Base-by-base conservation (phyloP, 2,329 filamentous ascomycete species). In the Fusarium beomiforme region DNA sequence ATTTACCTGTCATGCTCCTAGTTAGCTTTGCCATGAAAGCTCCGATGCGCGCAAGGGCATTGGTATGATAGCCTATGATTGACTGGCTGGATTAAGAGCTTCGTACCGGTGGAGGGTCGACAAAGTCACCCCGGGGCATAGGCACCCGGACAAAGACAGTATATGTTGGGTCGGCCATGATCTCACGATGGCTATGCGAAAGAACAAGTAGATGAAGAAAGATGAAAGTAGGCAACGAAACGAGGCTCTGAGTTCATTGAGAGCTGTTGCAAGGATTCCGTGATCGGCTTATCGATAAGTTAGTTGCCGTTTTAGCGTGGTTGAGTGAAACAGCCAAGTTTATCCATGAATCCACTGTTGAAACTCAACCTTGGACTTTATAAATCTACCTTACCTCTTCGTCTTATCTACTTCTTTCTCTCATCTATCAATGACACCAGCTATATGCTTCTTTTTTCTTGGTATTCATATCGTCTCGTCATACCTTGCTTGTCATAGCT, bases 61-160 rank as follows among this genome's bases (percentile, higher is more conserved):
- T 17, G 53, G 29, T 39, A 76, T 69, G 68, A 75, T 67, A 59
- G 64, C 64, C 34, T 43, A 50, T 29, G 42, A 47, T 43, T 53
- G 47, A 55, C 39, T 55, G 39, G 61, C 37, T 47, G 51, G 47
- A 34, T 44, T 46, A 46, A 47, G 37, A 53, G 41, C 49, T 64
- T 79, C 88, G 79, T 87, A 95, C 95, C 71, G 92, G 91, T 49
- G 93, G 92, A 62, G 96, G 96, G 81, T 99, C 95, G 68, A 95
- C 88, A 83, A 99, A 99, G 76, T 93, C 90, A 42, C 92, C 92
- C 61, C 96, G 89, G 37, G 92, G 89, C 77, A 97, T 97, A 26
- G 96, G 96, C n/a, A 98, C 88, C 69, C 95, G 89, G 70, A 99
- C 89, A 77, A 97, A 93, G 65, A 97, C 91, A 17, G 93, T 97